Evolutionary conservation across 2,329 filamentous ascomycete genomes (phyloP), one percentile per base, ranked within the genome.

Genomic region (Plectosphaerella plurivora): DNA sequence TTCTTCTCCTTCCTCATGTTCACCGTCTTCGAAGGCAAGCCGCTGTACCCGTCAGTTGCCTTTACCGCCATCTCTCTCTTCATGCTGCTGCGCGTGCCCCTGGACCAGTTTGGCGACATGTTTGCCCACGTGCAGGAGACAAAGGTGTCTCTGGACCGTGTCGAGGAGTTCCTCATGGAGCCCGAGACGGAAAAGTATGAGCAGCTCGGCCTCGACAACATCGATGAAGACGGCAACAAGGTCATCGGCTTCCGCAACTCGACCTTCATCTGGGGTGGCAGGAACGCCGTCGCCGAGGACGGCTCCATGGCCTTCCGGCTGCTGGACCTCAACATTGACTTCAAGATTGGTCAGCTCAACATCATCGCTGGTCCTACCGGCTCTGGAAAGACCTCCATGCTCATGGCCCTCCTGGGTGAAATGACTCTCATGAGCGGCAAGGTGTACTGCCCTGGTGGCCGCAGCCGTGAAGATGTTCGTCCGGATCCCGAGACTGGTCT

Each of bases 31-130:
- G 93, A 99, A 72, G 81, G 88, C 67, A 97, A 95, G 73, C 88
- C 88, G 18, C 75, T 99, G 51, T 87, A 94, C 50, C 93, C 94
- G 0, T 97, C 94, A 0, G 80, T 97, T 55, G 94, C 94, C 4
- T 99, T 99, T 70, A 97, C 94, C 2, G 91, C 94, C 37, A 86
- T 99, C 51, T 97, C 94, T 0, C 85, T 99, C 58, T 99, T 99
- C 69, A 92, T 92, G 66, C 84, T 99, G 41, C 84, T 99, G 14
- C 87, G 94, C 47, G 89, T 97, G 50, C 94, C 94, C 5, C 76
- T 99, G 45, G 94, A 99, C 68, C 93, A 97, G 71, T 80, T 99
- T 51, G 94, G 94, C 49, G 94, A 99, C 69, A 99, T 99, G 94
- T 88, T 97, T 64, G 94, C 94, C 11, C 94, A 97, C 71, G 92